Conservation (phyloP, 129 eudicot species). For the Flaveria ramosissima region DNA sequence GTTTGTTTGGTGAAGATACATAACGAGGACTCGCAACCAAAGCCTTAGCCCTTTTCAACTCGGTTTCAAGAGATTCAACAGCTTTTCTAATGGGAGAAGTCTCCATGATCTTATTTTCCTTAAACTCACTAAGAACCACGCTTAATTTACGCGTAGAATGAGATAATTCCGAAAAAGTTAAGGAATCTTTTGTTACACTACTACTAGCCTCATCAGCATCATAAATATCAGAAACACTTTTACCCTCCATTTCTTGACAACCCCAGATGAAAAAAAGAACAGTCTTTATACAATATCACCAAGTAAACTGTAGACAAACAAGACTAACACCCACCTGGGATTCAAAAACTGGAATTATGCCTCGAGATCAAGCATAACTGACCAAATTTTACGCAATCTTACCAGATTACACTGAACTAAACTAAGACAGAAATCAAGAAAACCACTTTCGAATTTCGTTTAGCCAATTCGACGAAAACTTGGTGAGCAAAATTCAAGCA, state of each 20-base stretch:
- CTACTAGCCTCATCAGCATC: slow-evolving; percentile 43
- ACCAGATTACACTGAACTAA: background rate
- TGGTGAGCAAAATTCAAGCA: too few relatives aligned
- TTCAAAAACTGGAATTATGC: slow-evolving; percentile 5
- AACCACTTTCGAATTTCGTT: slow-evolving; percentile 11
- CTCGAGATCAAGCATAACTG: slow-evolving; percentile 11
- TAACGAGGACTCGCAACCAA: slow-evolving; percentile 40
- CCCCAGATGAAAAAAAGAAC: slow-evolving; percentile 12
- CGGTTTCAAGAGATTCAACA: slow-evolving; percentile 62
- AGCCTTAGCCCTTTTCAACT: slow-evolving; percentile 60
- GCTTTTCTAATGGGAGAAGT: slow-evolving; percentile 61
- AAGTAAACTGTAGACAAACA: background rate
- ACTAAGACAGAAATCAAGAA: background rate
- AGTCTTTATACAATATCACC: background rate
- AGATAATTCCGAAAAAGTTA: slow-evolving; percentile 46
- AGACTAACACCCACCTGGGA: slow-evolving; percentile 10
- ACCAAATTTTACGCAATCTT: background rate
- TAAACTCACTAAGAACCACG: slow-evolving; percentile 54
- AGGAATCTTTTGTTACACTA: slow-evolving; percentile 44
- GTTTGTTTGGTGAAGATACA: slow-evolving; percentile 48
- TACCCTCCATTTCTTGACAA: slow-evolving; percentile 36
- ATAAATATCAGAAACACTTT: slow-evolving; percentile 27
- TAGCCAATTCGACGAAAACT: slow-evolving; percentile 29
- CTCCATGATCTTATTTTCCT: slow-evolving; percentile 51
- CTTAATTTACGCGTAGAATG: slow-evolving; percentile 55